Percentiles rank a stretch among this genome's conserved stretches.
phyloP scores from a whole-genome alignment of 1,284 basidiomycete species.

The Lentinus polychrous region DNA sequence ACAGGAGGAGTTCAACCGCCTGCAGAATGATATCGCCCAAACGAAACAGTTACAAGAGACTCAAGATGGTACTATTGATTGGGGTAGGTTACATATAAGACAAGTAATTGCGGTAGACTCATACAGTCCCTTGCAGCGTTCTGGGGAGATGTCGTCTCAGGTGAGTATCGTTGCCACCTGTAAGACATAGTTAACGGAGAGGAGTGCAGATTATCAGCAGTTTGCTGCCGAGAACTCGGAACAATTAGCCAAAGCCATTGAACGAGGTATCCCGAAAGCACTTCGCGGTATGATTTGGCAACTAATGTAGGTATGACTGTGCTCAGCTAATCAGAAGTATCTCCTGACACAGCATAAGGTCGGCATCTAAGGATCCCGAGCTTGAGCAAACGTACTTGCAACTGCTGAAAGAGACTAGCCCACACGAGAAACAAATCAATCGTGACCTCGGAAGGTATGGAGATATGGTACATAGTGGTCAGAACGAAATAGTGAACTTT shows the following conservation, averaged over 20 bases:
- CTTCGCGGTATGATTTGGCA: slow-evolving; percentile 97
- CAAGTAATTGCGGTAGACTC: slow-evolving; percentile 5
- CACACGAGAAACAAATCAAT: slow-evolving; percentile 91
- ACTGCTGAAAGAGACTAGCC: slow-evolving; percentile 77
- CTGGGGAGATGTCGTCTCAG: slow-evolving; percentile 93
- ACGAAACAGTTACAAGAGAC: slow-evolving; percentile 30
- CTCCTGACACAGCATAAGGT: slow-evolving; percentile 35
- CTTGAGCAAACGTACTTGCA: slow-evolving; percentile 83
- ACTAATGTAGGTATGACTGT: slow-evolving; percentile 64
- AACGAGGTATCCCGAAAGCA: slow-evolving; percentile 82
- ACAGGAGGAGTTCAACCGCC: slow-evolving; percentile 61
- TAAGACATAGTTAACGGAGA: not conserved
- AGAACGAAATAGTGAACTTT: too few relatives aligned
- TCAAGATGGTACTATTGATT: slow-evolving; percentile 45
- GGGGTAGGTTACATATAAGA: slow-evolving; percentile 49
- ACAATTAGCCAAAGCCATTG: slow-evolving; percentile 84
- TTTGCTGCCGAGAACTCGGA: slow-evolving; percentile 77
- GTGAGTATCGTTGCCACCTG: slow-evolving; percentile 29
- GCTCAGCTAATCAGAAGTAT: slow-evolving; percentile 4
- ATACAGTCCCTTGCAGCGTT: slow-evolving; percentile 59
- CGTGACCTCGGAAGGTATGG: slow-evolving; percentile 79
- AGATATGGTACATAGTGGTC: not conserved
- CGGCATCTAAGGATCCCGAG: slow-evolving; percentile 84
- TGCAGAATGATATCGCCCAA: slow-evolving; percentile 36
- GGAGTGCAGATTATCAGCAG: slow-evolving; percentile 66